Conservation (phyloP, 2,329 filamentous ascomycete species). For the Chaetothyriales sp. region DNA sequence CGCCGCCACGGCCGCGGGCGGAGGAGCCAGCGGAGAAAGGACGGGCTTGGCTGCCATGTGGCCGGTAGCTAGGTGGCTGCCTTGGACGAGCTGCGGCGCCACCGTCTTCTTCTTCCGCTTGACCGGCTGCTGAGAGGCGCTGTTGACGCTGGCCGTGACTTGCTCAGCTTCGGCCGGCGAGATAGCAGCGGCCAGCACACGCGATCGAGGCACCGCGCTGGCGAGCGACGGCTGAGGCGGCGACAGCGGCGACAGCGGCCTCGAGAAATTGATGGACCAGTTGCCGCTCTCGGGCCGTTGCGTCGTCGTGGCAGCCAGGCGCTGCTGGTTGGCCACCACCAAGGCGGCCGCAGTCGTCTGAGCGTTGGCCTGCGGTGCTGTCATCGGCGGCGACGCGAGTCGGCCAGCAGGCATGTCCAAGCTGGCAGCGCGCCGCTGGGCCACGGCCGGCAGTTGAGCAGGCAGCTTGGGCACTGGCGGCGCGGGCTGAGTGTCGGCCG, state of each 20-base stretch:
- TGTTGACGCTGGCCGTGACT: constrained; percentile 18
- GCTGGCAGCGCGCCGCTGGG: constrained; percentile 35
- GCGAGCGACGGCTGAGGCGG: constrained; percentile 10
- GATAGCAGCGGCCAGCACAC: constrained; percentile 6
- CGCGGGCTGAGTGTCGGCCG: constrained; percentile 33
- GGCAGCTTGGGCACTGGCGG: constrained; percentile 70
- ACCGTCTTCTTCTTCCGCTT: constrained; percentile 21
- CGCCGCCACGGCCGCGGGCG: constrained; percentile 2
- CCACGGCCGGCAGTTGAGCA: constrained; percentile 11
- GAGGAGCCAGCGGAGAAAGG: constrained; percentile 23
- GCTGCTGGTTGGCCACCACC: not conserved
- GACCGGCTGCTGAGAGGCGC: constrained; percentile 19
- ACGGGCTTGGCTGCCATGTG: constrained; percentile 17
- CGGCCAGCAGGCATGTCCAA: constrained; percentile 35
- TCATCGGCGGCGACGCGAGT: constrained; percentile 31
- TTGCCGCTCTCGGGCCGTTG: constrained; percentile 29
- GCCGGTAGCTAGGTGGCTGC: constrained; percentile 19
- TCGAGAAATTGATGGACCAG: constrained; percentile 35
- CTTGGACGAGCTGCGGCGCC: constrained; percentile 18
- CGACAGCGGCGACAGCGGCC: constrained; percentile 30
- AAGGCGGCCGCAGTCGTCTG: not conserved
- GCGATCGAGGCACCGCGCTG: constrained; percentile 1
- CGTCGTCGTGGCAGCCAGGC: constrained; percentile 19
- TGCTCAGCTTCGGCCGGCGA: constrained; percentile 18
- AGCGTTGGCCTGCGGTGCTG: not conserved